Evolutionary conservation across 805 yeast species (phyloP).

Genomic region (Ogataea zsoltii): DNA sequence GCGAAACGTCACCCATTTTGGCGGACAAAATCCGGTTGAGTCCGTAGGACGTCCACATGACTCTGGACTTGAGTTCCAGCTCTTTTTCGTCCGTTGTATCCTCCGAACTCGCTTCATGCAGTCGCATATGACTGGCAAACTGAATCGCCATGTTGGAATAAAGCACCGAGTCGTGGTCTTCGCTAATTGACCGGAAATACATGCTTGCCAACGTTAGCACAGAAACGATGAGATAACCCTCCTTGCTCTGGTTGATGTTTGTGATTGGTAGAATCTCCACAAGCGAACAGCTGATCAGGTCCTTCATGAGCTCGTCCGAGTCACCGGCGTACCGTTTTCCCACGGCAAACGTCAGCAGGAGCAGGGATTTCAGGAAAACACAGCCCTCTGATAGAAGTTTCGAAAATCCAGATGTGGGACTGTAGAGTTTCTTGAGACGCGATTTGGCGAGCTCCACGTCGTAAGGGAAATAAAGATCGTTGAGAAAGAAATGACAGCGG

Average conservation of each 20-base stretch:
- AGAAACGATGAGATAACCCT: constrained; percentile 22
- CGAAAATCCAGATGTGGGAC: constrained; percentile 13
- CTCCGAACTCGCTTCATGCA: constrained; percentile 10
- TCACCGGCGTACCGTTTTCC: constrained; percentile 26
- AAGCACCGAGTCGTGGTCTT: constrained; percentile 28
- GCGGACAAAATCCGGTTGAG: constrained; percentile 28
- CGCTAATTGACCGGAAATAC: constrained; percentile 25
- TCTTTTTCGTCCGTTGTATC: constrained; percentile 1
- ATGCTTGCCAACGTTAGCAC: constrained; percentile 23
- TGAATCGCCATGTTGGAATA: constrained; percentile 30
- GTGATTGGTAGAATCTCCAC: constrained; percentile 21
- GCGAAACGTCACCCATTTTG: constrained; percentile 28
- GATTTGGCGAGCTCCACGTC: constrained; percentile 21
- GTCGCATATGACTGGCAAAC: constrained; percentile 24
- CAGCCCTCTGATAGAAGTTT: constrained; percentile 9
- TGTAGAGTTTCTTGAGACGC: constrained; percentile 18
- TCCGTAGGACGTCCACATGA: constrained; percentile 30
- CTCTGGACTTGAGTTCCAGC: constrained; percentile 21
- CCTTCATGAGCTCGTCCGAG: constrained; percentile 16
- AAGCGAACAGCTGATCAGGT: constrained; percentile 18
- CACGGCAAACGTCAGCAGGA: constrained; percentile 24
- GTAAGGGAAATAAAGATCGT: constrained; percentile 27
- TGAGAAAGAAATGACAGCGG: constrained; percentile 24
- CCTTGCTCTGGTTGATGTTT: constrained; percentile 10
- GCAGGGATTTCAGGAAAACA: constrained; percentile 22